Evolutionary conservation across 2,329 filamentous ascomycete genomes (phyloP), one percentile per base, ranked within the genome.

Genomic region (Colletotrichum higginsianum): DNA sequence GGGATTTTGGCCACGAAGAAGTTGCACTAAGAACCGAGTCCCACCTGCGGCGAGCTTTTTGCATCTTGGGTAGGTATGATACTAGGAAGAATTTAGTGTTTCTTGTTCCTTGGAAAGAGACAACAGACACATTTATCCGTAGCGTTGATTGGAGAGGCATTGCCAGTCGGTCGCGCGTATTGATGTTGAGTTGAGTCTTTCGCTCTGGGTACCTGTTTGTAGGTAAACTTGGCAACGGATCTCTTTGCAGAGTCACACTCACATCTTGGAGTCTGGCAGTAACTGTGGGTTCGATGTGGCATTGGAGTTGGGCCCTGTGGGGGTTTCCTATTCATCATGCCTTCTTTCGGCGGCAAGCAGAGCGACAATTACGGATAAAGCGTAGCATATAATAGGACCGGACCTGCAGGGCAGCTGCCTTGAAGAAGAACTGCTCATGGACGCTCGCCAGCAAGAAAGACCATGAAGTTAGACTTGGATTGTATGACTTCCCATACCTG

Each of bases 321-420:
- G 49, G 46, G 13, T 47, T 15, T 42, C 11, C 11, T 23, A 18
- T 15, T n/a, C 26, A 18, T 52, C 23, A 15, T 61, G 13, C 46
- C 53, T 61, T 49, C 26, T 61, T 38, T 63, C 26, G 58, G 58
- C 61, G 58, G 50, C 26, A 42, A 42, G 66, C 42, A 64, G 42
- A 30, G 23, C 40, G 52, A 56, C 38, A 47, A 16, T 18, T 23
- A 50, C 23, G n/a, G 47, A 30, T 47, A 40, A 21, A 26, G 8
- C 12, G 7, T 38, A 38, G 26, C 50, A 56, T 30, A 30, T 4
- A 30, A 9, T 30, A 30, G 30, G 30, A 30, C 30, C 30, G 30
- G 30, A 8, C 61, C 40, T 64, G 66, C 42, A 57, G 30, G 18
- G 23, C 23, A 7, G 9, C 26, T 55, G 26, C 4, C 18, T 35